Percentiles rank a stretch among this genome's conserved stretches.
Conservation (phyloP, 495 filamentous ascomycete genomes). For the Aspergillus hancockii region DNA sequence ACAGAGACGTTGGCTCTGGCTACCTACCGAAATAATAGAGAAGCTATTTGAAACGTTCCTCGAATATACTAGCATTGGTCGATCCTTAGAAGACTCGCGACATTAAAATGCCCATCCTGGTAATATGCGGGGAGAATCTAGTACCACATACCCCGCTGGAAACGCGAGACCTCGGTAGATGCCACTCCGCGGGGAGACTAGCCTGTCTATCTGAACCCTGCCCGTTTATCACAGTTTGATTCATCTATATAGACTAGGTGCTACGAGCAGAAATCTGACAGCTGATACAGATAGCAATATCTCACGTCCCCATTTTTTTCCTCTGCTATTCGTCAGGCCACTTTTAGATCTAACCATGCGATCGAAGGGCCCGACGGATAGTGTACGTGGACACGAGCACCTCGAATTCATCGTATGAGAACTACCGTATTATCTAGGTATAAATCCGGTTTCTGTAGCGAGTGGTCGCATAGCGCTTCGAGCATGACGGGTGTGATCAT, state of each 20-base stretch:
- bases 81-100: not conserved
- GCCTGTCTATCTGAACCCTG: not conserved
- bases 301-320: not conserved
- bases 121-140: not conserved
- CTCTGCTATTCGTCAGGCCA: not conserved
- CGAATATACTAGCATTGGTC: not conserved
- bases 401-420: no score
- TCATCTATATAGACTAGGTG: not conserved
- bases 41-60: not conserved
- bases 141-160: not conserved
- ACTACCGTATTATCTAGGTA: no score
- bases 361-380: no score
- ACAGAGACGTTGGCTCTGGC: not conserved
- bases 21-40: not conserved
- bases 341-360: not conserved
- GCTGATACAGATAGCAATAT: not conserved
- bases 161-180: not conserved
- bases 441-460: no score
- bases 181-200: not conserved
- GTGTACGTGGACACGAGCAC: no score
- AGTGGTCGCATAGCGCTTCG: no score
- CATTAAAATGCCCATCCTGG: not conserved
- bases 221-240: not conserved
- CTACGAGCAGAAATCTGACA: constrained; percentile 2
- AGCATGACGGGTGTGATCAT: no score